Base-by-base conservation (phyloP, 495 filamentous ascomycete species). In the Hyphodiscus hymeniophilus region DNA sequence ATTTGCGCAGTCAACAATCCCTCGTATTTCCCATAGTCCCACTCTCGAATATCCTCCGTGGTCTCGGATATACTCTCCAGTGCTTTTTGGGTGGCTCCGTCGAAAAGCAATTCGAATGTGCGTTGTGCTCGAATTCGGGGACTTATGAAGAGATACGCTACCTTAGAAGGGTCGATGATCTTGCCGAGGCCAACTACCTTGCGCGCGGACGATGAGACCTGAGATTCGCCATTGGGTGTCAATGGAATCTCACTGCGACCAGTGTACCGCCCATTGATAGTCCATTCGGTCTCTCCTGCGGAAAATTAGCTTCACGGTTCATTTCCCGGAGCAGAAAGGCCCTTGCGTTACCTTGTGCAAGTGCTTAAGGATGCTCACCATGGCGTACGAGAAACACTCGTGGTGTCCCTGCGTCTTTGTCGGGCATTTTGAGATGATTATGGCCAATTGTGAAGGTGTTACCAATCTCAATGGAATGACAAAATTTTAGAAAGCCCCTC, bases 21-120 rank as follows among this genome's bases (percentile, higher is more conserved):
- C 59, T 90, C 85, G 61, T 89, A 89, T 28, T 73, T 65, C 3
- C 85, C 85, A 61, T 90, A 90, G 60, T 87, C 81, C 85, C 85
- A 90, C 59, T 90, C 85, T 17, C 77, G 69, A 12, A 89, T 71
- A 30, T 77, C 73, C 41, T 82, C 73, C 0, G 78, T 81, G 26
- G 82, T 63, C 43, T 74, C 59, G 0, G 81, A 70, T n/a, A 63
- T 59, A 0, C 74, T 75, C 38, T 74, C 63, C 2, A 62, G 30
- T 0, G 58, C 20, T 23, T 63, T 61, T 2, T 66, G 57, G 4
- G 57, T 38, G 13, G 60, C 50, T 63, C 59, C 3, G 48, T 69
- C 82, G 74, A 89, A 38, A 71, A 90, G 79, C 8, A 89, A 72
- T 54, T 85, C 76, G 55, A 84, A 77, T 5, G 85, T 90, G 22